Evolutionary conservation across 495 filamentous ascomycete genomes (phyloP).

Genomic region (Penicillium samsonianum): DNA sequence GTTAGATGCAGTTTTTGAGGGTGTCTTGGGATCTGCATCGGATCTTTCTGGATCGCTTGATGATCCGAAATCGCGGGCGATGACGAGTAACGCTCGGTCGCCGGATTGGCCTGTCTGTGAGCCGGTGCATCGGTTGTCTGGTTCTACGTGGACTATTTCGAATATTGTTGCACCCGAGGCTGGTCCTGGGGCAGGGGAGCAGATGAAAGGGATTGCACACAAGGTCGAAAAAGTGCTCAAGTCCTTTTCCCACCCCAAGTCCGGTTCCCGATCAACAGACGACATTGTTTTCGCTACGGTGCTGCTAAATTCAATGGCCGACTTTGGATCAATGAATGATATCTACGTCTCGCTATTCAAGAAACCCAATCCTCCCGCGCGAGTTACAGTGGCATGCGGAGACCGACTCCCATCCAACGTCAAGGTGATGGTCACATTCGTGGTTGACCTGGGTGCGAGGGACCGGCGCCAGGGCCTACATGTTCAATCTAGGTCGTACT

Average conservation of each 20-base stretch:
- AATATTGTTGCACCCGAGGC: slow-evolving; percentile 49
- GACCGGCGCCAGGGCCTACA: slow-evolving; percentile 63
- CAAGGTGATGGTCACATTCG: slow-evolving; percentile 62
- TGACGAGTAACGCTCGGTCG: not conserved
- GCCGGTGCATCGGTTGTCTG: slow-evolving; percentile 22
- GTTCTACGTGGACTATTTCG: slow-evolving; percentile 39
- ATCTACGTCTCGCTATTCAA: slow-evolving; percentile 69
- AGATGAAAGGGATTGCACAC: slow-evolving; percentile 47
- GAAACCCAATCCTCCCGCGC: slow-evolving; percentile 77
- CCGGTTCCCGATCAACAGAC: slow-evolving; percentile 35
- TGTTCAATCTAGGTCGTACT: slow-evolving; percentile 92
- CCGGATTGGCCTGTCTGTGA: slow-evolving; percentile 19
- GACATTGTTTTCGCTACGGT: slow-evolving; percentile 75
- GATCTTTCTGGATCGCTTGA: not conserved
- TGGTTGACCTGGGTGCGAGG: slow-evolving; percentile 40
- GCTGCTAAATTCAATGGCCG: slow-evolving; percentile 74
- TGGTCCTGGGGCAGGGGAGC: slow-evolving; percentile 38
- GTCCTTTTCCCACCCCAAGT: slow-evolving; percentile 12
- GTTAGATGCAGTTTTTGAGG: slow-evolving; percentile 46
- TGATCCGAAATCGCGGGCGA: not conserved
- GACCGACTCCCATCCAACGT: slow-evolving; percentile 55
- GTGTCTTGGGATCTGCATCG: slow-evolving; percentile 10
- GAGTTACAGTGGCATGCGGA: slow-evolving; percentile 81
- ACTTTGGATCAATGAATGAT: slow-evolving; percentile 72
- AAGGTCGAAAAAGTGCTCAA: slow-evolving; percentile 39